These are phyloP conservation scores for Trichomonascaceae sp. DNA, from an alignment of 1,139 yeast species.

Conservation along the genomic window DNA sequence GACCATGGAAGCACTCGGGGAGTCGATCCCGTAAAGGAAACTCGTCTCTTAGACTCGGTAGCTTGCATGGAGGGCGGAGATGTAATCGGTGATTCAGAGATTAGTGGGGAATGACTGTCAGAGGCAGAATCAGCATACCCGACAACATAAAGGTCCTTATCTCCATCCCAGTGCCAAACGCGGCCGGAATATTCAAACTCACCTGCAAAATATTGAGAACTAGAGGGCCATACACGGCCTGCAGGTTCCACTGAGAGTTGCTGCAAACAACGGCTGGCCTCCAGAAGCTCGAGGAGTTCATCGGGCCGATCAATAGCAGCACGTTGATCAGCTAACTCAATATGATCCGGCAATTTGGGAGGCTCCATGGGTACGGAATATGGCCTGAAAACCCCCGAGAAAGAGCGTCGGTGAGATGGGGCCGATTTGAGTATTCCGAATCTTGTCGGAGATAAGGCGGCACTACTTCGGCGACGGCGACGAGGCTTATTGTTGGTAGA, in stretches of 20 bases:
- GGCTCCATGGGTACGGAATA: slow-evolving; percentile 22
- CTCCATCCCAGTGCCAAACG: slow-evolving; percentile 37
- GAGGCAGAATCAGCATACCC: slow-evolving; percentile 5
- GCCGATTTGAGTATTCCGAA: background rate
- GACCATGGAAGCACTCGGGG: slow-evolving; percentile 9
- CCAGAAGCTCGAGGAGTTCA: slow-evolving; percentile 35
- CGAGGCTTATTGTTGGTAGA: slow-evolving; percentile 11
- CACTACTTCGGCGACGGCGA: slow-evolving; percentile 7
- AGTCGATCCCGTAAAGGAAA: slow-evolving; percentile 5
- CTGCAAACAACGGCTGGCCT: slow-evolving; percentile 38
- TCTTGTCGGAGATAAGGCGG: background rate
- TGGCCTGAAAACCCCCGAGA: slow-evolving; percentile 10
- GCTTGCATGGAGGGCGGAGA: slow-evolving; percentile 6
- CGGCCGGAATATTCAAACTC: slow-evolving; percentile 37
- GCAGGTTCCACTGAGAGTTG: slow-evolving; percentile 30
- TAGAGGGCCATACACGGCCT: slow-evolving; percentile 23
- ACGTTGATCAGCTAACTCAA: slow-evolving; percentile 19
- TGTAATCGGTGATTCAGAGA: slow-evolving; percentile 6
- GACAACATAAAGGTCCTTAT: slow-evolving; percentile 25
- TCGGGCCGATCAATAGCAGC: slow-evolving; percentile 17
- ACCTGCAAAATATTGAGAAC: slow-evolving; percentile 22
- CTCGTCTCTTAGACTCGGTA: background rate
- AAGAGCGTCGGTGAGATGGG: slow-evolving; percentile 1
- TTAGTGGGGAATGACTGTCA: slow-evolving; percentile 3
- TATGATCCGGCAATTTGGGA: slow-evolving; percentile 4